phyloP scores from a whole-genome alignment of 805 yeast genomes.

The Osmozyma mogii region DNA sequence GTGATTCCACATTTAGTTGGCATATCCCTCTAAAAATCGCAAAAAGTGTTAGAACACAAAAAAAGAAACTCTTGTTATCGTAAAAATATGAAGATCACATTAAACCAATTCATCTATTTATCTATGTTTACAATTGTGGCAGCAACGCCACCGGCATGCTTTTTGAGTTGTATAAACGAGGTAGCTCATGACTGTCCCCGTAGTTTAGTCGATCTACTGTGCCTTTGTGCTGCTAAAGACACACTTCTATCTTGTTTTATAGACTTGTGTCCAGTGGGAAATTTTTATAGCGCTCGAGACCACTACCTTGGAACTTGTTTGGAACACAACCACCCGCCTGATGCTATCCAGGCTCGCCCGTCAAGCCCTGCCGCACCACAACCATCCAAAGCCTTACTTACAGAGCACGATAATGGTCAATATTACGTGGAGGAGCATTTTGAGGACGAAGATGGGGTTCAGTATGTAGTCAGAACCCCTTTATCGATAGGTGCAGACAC shows the following conservation, averaged over 20 bases:
- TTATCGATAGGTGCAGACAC: no score
- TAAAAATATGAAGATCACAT: no score
- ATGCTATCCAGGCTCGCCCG: background rate
- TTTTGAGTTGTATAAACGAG: slow-evolving; percentile 33
- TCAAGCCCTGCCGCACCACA: background rate
- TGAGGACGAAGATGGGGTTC: background rate
- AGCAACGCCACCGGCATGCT: slow-evolving; percentile 47
- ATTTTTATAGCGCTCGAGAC: slow-evolving; percentile 37
- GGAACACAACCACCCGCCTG: slow-evolving; percentile 19
- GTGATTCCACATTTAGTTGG: no score
- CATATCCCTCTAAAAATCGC: no score
- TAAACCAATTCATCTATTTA: no score
- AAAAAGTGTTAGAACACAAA: no score
- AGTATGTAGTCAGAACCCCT: no score
- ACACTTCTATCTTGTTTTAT: slow-evolving; percentile 36
- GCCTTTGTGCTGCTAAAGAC: slow-evolving; percentile 32
- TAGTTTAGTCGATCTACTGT: slow-evolving; percentile 27
- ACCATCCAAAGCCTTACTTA: background rate
- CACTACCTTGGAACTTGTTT: slow-evolving; percentile 43
- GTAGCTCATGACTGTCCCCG: slow-evolving; percentile 27
- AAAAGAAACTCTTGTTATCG: no score
- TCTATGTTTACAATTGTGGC: slow-evolving; percentile 2
- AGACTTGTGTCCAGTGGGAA: slow-evolving; percentile 39
- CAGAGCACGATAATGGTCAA: background rate
- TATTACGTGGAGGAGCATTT: background rate